Conservation (phyloP, 2,329 filamentous ascomycete species). For the Penicillium hordei region DNA sequence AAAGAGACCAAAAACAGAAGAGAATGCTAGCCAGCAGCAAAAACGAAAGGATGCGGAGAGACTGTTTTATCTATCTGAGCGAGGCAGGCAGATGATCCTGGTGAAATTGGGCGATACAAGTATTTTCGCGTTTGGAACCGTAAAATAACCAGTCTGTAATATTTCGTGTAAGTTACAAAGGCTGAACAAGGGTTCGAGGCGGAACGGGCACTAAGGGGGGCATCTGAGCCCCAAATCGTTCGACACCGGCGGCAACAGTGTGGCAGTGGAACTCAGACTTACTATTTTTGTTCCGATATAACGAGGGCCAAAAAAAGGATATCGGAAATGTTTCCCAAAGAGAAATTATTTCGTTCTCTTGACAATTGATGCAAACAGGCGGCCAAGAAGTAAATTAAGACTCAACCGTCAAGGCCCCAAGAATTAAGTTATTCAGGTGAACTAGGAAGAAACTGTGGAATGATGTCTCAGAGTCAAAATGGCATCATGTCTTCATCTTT, state of each 20-base stretch:
- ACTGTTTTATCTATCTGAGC: conserved; percentile 1
- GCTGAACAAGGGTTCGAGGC: background rate
- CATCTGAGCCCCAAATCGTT: background rate
- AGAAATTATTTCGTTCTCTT: background rate
- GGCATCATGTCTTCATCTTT: background rate
- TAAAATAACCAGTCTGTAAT: background rate
- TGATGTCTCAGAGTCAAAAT: background rate
- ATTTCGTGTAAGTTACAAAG: background rate
- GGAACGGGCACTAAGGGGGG: background rate
- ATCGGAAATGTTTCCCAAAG: background rate
- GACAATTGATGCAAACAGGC: background rate
- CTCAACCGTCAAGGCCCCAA: background rate
- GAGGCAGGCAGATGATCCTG: conserved; percentile 1
- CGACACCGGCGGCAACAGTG: background rate
- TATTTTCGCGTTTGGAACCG: background rate
- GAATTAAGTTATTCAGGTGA: background rate
- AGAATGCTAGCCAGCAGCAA: background rate
- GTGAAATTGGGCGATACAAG: background rate
- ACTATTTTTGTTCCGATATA: background rate
- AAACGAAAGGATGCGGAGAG: background rate
- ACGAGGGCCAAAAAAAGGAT: background rate
- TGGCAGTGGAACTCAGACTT: background rate
- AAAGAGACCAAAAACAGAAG: background rate
- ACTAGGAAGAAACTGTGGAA: background rate
- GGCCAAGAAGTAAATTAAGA: background rate